Conservation (phyloP, 208 protist genomes). For the Acanthamoeba castellanii region DNA sequence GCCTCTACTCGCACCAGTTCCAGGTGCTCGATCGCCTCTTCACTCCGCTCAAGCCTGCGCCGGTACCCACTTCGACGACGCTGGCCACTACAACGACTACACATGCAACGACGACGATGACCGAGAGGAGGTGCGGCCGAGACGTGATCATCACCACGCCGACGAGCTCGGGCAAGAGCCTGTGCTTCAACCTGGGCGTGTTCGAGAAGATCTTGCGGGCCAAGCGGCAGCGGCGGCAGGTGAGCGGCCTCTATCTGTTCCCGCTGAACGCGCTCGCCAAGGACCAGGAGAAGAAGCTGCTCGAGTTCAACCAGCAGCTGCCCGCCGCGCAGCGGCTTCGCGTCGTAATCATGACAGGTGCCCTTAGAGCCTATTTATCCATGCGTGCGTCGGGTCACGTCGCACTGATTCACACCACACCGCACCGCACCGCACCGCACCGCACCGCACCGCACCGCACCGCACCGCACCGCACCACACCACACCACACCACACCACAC, state of each 20-base stretch:
- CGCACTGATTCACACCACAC: too few species aligned
- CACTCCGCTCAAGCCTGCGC: background rate
- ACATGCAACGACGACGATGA: background rate
- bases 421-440: too few species aligned
- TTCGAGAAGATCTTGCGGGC: constrained; percentile 32
- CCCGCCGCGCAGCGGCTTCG: background rate
- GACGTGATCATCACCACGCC: constrained; percentile 66
- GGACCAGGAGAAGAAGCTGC: constrained; percentile 58
- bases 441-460: too few species aligned
- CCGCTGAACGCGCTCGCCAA: constrained; percentile 57
- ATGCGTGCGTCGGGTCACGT: too few species aligned
- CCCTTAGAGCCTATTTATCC: background rate
- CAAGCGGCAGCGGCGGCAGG: background rate
- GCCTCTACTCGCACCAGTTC: constrained; percentile 14
- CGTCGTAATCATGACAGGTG: constrained; percentile 38
- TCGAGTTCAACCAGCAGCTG: constrained; percentile 53
- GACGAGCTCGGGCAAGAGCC: constrained; percentile 42
- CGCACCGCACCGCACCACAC: too few species aligned
- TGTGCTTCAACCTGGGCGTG: constrained; percentile 64
- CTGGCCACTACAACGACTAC: background rate
- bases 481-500: too few species aligned
- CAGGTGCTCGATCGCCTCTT: constrained; percentile 17
- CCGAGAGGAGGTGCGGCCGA: background rate
- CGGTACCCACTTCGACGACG: background rate
- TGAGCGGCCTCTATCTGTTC: constrained; percentile 44